Base-by-base conservation (phyloP, 345 rosid species). In the Corchorus olitorius region DNA sequence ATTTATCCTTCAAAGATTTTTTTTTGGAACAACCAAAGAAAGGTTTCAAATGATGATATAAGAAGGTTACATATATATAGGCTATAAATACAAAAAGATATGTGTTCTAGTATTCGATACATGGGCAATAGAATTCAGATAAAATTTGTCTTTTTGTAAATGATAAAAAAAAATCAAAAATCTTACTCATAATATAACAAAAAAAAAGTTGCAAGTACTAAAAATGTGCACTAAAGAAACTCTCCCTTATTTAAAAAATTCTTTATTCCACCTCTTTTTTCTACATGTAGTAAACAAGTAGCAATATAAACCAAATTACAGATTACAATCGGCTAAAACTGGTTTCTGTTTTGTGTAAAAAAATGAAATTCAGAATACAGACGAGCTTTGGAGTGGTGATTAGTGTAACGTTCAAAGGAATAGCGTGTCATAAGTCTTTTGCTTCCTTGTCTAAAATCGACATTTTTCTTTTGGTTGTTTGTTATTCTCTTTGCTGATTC, bases 351-450 rank as follows among this genome's bases (percentile, higher is more conserved):
- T 27, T 27, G 1, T 27, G 27, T 27, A 27, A 27, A 27, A 27
- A 27, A 27, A 27, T 27, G 27, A 48, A 78, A 56, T 19, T n/a
- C 70, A 77, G 60, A 0, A 58, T 1, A 61, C 16, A 55, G 64
- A 77, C 74, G 65, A 67, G 27, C 13, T 17, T 6, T 15, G 77
- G 5, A 56, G 70, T 20, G 46, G 66, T 62, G 71, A 72, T 82
- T 70, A 78, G 76, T 53, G 86, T 85, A 85, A 79, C 84, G 86
- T 74, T 77, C 64, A 17, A 68, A 53, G 74, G 22, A 19, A 22
- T n/a, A 13, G 72, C 82, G 80, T 65, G 78, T 75, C 81, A 20
- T 56, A 64, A 27, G 5, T 62, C 74, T 61, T 61, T 20, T 9
- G 50, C 34, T 41, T 41, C 6, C 27, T 1, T 59, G 48, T 62